Percentiles rank a stretch among this genome's conserved stretches.
Conservation (phyloP, 2,329 filamentous ascomycete genomes). For the Colletotrichum theobromicola region DNA sequence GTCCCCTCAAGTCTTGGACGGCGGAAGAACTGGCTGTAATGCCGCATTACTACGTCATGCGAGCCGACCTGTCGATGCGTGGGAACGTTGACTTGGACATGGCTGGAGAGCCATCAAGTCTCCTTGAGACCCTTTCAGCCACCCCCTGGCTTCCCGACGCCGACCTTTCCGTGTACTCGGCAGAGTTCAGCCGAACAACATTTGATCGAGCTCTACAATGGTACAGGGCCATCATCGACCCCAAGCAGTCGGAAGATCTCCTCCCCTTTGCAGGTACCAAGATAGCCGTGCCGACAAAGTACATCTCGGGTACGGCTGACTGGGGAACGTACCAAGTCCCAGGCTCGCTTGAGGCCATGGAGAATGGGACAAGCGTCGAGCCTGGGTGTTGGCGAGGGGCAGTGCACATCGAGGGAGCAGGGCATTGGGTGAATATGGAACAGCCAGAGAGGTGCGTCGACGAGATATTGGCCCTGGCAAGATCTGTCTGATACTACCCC, state of each 20-base stretch:
- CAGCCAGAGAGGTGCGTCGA: conserved; percentile 45
- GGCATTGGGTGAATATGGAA: conserved; percentile 76
- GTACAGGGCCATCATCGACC: conserved; percentile 65
- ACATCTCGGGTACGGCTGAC: conserved; percentile 66
- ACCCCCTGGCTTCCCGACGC: conserved; percentile 59
- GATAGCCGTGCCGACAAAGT: conserved; percentile 65
- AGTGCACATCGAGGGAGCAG: conserved; percentile 62
- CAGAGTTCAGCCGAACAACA: conserved; percentile 65
- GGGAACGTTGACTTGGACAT: conserved; percentile 52
- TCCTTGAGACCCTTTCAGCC: background rate
- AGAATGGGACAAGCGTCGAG: conserved; percentile 31
- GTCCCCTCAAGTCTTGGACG: conserved; percentile 58
- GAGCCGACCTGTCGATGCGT: conserved; percentile 61
- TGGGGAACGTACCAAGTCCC: conserved; percentile 75
- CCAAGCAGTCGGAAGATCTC: conserved; percentile 52
- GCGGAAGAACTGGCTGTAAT: conserved; percentile 62
- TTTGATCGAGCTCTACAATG: conserved; percentile 73
- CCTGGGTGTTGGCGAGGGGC: conserved; percentile 59
- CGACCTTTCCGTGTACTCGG: conserved; percentile 64
- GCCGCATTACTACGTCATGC: conserved; percentile 75
- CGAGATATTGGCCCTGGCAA: background rate
- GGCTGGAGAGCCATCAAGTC: conserved; percentile 17
- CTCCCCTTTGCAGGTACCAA: conserved; percentile 64
- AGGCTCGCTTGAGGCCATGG: conserved; percentile 57
- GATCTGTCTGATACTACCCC: background rate